A percentile compares a stretch with the other conserved stretches of the same genome.
Evolutionary conservation across 352 stramenopile genomes (phyloP).

Genomic region (Phytopythium kandeliae): DNA sequence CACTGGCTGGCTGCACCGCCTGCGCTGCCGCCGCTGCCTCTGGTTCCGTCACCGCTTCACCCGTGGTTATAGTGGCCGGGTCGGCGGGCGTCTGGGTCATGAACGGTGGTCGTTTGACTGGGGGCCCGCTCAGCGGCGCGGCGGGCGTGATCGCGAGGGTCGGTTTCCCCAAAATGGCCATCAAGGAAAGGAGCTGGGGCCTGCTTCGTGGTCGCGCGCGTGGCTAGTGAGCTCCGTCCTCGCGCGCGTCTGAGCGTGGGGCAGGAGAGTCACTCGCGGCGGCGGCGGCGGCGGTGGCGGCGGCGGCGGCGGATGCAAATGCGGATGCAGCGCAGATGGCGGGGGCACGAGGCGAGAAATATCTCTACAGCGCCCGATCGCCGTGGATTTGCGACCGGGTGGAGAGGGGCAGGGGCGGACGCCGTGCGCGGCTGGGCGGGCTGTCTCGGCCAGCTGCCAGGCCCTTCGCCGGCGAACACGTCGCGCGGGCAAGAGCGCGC

Average conservation of each 20-base stretch:
- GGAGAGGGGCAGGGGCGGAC: no score
- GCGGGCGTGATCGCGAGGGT: constrained; percentile 5
- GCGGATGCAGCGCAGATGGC: no score
- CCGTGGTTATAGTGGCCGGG: not conserved
- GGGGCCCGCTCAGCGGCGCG: constrained; percentile 1
- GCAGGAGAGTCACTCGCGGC: not conserved
- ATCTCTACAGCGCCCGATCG: no score
- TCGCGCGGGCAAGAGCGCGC: no score
- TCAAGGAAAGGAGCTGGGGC: not conserved
- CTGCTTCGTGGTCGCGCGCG: not conserved
- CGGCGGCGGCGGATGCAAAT: not conserved
- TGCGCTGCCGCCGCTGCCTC: not conserved
- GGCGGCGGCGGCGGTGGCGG: not conserved
- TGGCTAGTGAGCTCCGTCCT: not conserved
- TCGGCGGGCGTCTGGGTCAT: constrained; percentile 7
- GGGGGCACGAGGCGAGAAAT: no score
- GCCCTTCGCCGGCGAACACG: no score
- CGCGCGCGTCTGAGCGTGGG: not conserved
- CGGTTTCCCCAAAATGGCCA: constrained; percentile 6
- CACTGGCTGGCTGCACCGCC: not conserved
- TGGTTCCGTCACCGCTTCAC: not conserved
- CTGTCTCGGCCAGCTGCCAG: no score
- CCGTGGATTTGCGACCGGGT: no score
- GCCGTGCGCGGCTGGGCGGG: no score
- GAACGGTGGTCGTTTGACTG: constrained; percentile 2